phyloP scores from a whole-genome alignment of 2,329 filamentous ascomycete genomes.

The Chaetomiaceae sp. region DNA sequence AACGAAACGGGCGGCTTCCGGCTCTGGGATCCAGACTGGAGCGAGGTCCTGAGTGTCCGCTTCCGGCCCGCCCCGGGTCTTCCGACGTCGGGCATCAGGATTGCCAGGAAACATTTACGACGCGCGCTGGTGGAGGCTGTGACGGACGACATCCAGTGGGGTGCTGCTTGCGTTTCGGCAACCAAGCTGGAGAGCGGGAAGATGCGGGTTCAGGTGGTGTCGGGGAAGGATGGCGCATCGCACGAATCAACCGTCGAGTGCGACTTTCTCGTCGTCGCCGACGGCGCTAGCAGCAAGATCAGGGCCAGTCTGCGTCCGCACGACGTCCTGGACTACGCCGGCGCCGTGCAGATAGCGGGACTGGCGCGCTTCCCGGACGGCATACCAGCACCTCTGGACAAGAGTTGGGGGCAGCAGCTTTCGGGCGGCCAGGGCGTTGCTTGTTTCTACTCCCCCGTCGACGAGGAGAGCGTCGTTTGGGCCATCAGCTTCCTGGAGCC shows the following conservation, averaged over 20 bases:
- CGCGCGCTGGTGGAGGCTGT: constrained; percentile 31
- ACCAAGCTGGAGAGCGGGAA: constrained; percentile 8
- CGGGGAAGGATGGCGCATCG: background rate
- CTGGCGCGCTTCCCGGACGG: constrained; percentile 34
- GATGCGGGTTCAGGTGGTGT: background rate
- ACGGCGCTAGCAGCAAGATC: constrained; percentile 42
- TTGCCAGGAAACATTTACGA: constrained; percentile 35
- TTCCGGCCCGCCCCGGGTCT: constrained; percentile 32
- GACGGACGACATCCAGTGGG: constrained; percentile 17
- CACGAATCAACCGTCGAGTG: constrained; percentile 26
- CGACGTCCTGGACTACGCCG: constrained; percentile 20
- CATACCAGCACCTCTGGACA: constrained; percentile 32
- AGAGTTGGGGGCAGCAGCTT: constrained; percentile 40
- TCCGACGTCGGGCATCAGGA: constrained; percentile 36
- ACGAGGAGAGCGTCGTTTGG: constrained; percentile 40
- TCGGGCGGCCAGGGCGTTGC: constrained; percentile 35
- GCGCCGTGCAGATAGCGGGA: constrained; percentile 38
- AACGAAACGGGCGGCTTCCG: constrained; percentile 34
- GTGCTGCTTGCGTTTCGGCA: constrained; percentile 3
- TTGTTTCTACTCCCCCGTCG: constrained; percentile 43
- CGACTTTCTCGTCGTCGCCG: constrained; percentile 43
- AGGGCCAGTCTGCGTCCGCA: constrained; percentile 29
- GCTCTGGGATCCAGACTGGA: constrained; percentile 39
- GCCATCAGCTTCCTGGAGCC: constrained; percentile 33
- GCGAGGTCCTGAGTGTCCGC: constrained; percentile 32